phyloP scores from a whole-genome alignment of 2,329 filamentous ascomycete genomes.

The Aspergillus luchuensis region DNA sequence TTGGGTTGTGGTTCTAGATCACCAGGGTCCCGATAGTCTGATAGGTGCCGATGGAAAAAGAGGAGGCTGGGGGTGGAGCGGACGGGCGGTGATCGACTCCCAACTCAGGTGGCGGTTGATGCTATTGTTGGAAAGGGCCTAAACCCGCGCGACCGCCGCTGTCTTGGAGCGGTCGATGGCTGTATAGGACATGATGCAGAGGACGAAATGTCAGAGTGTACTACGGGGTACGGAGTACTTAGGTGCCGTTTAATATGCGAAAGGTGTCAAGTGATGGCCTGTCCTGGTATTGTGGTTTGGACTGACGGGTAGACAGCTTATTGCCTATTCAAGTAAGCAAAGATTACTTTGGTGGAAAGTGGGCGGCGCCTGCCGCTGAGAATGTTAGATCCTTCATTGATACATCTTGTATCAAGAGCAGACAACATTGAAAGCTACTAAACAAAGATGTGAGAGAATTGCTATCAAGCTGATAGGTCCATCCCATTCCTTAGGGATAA shows the following conservation, averaged over 20 bases:
- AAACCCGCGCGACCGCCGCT: background rate
- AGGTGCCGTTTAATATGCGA: background rate
- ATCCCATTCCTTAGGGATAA: background rate
- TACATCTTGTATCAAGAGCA: background rate
- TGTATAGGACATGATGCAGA: background rate
- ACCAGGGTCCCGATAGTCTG: background rate
- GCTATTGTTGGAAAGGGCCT: conserved; percentile 7
- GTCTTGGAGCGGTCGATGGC: background rate
- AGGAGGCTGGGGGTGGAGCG: conserved; percentile 20
- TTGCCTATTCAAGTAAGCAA: background rate
- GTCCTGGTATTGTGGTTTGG: background rate
- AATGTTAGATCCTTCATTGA: background rate
- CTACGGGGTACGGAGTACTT: background rate
- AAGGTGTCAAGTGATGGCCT: background rate
- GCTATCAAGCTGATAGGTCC: no score
- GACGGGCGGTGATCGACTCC: conserved; percentile 9
- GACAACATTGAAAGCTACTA: no score
- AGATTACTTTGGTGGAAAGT: no score
- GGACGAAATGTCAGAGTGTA: background rate
- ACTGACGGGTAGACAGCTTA: background rate
- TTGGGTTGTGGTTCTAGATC: background rate
- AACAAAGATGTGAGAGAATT: no score
- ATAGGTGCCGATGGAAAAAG: conserved; percentile 6
- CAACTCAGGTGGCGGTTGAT: conserved; percentile 3
- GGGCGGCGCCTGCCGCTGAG: background rate